A percentile compares a stretch with the other conserved stretches of the same genome.
phyloP scores from a whole-genome alignment of 352 stramenopile species.

The Thraustochytrium aureum region DNA sequence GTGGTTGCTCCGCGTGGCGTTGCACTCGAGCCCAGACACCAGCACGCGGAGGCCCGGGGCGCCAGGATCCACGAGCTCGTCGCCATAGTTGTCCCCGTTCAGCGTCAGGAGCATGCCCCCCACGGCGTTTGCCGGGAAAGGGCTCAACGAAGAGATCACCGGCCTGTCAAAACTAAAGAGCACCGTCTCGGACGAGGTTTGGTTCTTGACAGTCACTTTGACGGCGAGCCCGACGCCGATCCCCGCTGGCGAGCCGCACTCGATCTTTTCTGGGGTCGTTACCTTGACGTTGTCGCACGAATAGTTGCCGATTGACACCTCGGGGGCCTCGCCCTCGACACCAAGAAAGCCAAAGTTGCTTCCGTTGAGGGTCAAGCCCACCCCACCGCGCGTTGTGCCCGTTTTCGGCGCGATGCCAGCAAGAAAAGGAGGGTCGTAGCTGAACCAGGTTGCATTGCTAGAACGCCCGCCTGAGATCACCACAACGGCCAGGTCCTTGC shows the following conservation, averaged over 20 bases:
- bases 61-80: neutral
- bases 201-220: neutral
- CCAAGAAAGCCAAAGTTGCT: neutral
- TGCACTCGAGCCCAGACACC: neutral
- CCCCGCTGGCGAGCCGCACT: conserved; percentile 28
- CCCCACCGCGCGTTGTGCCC: neutral
- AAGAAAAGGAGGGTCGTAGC: conserved; percentile 5
- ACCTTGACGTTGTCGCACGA: neutral
- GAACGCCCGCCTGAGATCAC: neutral
- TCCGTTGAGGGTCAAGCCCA: neutral
- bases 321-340: neutral
- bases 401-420: neutral
- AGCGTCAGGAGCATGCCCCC: neutral
- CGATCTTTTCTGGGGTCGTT: neutral
- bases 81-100: conserved; percentile 25
- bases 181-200: neutral
- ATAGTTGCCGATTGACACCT: neutral
- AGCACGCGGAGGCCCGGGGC: conserved; percentile 1
- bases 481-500: neutral
- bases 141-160: neutral
- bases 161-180: conserved; percentile 12
- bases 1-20: neutral
- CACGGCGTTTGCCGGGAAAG: conserved; percentile 3
- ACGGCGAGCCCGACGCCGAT: conserved; percentile 5
- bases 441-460: neutral